These are phyloP conservation scores for Neoboletus subvelutipes DNA, from an alignment of 768 basidiomycete species.

Conservation along the genomic window DNA sequence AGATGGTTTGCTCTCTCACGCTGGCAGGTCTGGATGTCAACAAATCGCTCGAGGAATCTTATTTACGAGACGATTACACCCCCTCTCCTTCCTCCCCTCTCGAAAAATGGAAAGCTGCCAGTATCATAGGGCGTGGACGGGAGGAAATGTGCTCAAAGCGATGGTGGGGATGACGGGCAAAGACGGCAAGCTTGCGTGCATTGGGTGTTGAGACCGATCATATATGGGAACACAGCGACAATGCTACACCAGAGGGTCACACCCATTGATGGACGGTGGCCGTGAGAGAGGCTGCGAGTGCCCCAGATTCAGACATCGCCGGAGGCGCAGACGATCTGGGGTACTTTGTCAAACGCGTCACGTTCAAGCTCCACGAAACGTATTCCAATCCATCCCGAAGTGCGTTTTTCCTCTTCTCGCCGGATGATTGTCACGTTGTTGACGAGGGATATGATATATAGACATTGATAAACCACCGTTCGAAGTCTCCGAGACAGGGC, in stretches of 20 bases:
- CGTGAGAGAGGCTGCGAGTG: conserved; percentile 82
- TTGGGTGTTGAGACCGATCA: conserved; percentile 90
- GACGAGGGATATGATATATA: conserved; percentile 32
- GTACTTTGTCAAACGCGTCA: conserved; percentile 93
- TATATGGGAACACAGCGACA: conserved; percentile 92
- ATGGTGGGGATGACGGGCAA: too few species aligned
- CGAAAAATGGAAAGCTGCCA: too few species aligned
- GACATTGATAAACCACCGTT: conserved; percentile 93
- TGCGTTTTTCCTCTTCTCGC: conserved; percentile 39
- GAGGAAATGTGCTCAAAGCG: too few species aligned
- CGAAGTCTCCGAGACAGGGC: conserved; percentile 95
- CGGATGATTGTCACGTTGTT: background rate
- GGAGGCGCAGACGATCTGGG: conserved; percentile 89
- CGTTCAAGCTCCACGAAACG: conserved; percentile 97
- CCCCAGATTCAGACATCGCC: conserved; percentile 69
- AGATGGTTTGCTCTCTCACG: conserved; percentile 93
- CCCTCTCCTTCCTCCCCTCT: too few species aligned
- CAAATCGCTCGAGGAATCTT: conserved; percentile 75
- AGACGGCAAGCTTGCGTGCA: too few species aligned
- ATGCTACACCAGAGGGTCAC: conserved; percentile 73
- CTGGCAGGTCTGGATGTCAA: conserved; percentile 86
- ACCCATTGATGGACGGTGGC: conserved; percentile 98
- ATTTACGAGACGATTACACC: too few species aligned
- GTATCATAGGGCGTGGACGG: too few species aligned
- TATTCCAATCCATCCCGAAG: conserved; percentile 89